These are phyloP conservation scores for Geranium brycei DNA, from an alignment of 345 rosid genomes.

Conservation along the genomic window DNA sequence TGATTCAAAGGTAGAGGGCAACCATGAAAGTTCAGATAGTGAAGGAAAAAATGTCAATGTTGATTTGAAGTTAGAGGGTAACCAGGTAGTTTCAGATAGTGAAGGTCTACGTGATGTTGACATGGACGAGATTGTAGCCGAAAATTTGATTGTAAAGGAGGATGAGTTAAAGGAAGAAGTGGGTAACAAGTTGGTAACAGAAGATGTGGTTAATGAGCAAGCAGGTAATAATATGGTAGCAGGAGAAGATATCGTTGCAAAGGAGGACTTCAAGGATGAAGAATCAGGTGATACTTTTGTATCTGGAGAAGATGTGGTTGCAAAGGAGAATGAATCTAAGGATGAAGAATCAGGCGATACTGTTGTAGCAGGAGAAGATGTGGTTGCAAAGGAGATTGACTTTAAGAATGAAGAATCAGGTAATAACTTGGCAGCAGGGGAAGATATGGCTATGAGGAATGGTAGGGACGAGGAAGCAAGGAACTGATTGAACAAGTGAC, in stretches of 20 bases:
- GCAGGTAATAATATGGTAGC: background rate
- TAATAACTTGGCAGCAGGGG: background rate
- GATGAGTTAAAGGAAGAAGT: background rate
- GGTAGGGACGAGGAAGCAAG: background rate
- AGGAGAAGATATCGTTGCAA: background rate
- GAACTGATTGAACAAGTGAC: background rate
- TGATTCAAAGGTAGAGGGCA: constrained; percentile 2
- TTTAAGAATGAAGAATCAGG: background rate
- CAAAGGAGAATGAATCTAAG: background rate
- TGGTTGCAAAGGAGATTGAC: background rate
- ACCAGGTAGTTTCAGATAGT: constrained; percentile 5
- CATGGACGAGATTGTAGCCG: background rate
- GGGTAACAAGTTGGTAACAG: background rate
- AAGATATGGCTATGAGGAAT: background rate
- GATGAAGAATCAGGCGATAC: background rate
- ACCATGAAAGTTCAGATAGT: no score
- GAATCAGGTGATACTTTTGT: background rate
- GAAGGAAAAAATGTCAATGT: background rate
- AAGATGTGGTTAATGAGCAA: background rate
- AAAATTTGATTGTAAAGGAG: background rate
- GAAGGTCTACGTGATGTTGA: background rate
- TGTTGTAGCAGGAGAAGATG: background rate
- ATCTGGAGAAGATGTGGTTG: background rate
- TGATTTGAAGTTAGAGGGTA: constrained; percentile 3
- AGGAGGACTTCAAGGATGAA: background rate